Evolutionary conservation across 169 alveolate genomes (phyloP).

Genomic region (Plasmodium inui): DNA sequence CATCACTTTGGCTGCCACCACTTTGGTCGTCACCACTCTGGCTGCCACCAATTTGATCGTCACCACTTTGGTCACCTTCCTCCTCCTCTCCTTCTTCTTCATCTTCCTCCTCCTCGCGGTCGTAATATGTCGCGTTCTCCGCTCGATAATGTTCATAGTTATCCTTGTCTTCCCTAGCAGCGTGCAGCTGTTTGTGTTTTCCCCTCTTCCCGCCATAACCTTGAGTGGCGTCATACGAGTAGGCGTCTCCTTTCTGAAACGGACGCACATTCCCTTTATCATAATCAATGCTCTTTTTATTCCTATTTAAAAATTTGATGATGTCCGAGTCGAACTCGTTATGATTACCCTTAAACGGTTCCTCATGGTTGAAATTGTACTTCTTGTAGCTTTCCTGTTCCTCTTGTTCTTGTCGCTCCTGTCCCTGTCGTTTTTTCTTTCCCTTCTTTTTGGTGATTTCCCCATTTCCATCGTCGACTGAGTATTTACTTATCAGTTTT

Average conservation of each 20-base stretch:
- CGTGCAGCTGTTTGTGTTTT: constrained; percentile 11
- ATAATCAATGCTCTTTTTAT: constrained; percentile 38
- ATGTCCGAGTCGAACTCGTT: constrained; percentile 41
- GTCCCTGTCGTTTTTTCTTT: not conserved
- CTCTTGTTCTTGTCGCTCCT: not conserved
- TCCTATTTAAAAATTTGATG: constrained; percentile 35
- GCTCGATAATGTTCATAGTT: constrained; percentile 1
- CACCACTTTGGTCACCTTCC: not conserved
- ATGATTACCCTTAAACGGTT: not conserved
- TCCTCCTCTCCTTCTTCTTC: not conserved
- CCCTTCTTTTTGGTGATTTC: not conserved
- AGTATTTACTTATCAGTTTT: constrained; percentile 27
- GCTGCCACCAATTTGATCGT: not conserved
- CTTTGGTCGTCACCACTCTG: not conserved
- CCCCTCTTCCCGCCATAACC: not conserved
- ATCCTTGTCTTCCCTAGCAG: not conserved
- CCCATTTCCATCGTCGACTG: constrained; percentile 10
- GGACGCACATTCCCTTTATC: constrained; percentile 1
- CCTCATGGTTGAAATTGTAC: not conserved
- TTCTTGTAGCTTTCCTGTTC: not conserved
- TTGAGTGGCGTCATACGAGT: not conserved
- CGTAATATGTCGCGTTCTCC: constrained; percentile 1
- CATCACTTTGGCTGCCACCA: not conserved
- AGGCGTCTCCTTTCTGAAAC: not conserved
- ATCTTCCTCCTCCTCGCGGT: not conserved